Base-by-base conservation (phyloP, 2,329 filamentous ascomycete species). In the Claviceps arundinis region DNA sequence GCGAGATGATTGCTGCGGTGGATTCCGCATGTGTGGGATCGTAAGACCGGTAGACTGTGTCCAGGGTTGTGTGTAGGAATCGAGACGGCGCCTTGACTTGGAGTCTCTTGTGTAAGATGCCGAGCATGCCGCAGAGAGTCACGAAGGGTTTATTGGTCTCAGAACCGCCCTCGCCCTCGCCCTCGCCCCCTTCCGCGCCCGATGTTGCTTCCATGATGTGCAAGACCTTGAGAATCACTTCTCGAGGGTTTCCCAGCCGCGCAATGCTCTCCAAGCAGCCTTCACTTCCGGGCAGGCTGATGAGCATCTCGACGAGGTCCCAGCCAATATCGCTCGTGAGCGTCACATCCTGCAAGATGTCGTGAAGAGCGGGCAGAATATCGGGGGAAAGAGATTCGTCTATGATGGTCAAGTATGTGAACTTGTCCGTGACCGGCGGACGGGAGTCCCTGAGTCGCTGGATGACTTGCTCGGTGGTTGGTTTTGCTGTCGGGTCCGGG, bases 161-260 rank as follows among this genome's bases (percentile, higher is more conserved):
- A 9, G 65, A 64, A 7, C 69, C 68, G 7, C 70, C 65, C 5
- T 70, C 68, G 1, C 64, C 9, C 30, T 22, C 67, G 11, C 57
- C 61, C 1, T 67, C 68, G 1, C 64, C 9, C 30, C 30, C 67
- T 9, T 57, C 61, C 1, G 67, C 68, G 1, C 64, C 62, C 44
- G 67, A 64, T 5, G 68, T 65, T 47, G 78, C 74, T 50, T 85
- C 79, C 55, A 93, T 71, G 14, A 80, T 78, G 64, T 90, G 86
- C 26, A 87, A 82, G 34, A 89, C 81, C 64, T 90, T 90, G 59
- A 93, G 73, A 54, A 91, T 84, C 46, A 89, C 85, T 66, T 93
- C 87, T 49, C 87, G 75, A 1, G 87, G 87, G 62, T 91, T 93
- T 49, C 87, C 87, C 41, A 89, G 73, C 24, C 82, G 78, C 37